Evolutionary conservation across 164 flowering plant species (phyloP).

Genomic region (Stephania cephalantha): DNA sequence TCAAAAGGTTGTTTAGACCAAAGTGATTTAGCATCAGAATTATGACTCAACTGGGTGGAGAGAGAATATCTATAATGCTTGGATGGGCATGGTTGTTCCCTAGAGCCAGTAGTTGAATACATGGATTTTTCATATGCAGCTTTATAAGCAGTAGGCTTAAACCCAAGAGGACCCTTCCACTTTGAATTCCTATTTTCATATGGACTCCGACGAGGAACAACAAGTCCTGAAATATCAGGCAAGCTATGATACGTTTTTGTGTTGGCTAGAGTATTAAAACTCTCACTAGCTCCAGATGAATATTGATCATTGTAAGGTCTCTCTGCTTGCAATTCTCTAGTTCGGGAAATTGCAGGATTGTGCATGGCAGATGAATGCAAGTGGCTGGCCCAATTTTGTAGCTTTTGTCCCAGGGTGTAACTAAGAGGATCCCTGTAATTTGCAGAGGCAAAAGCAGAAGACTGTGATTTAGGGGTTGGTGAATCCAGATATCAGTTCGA

Average conservation of each 20-base stretch:
- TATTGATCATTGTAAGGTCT: conserved; percentile 33
- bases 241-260: conserved; percentile 79
- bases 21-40: conserved; percentile 46
- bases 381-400: conserved; percentile 41
- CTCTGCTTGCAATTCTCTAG: conserved; percentile 41
- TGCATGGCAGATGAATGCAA: conserved; percentile 41
- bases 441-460: conserved; percentile 39
- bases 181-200: conserved; percentile 33
- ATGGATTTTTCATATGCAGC: conserved; percentile 30
- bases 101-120: conserved; percentile 30
- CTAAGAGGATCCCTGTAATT: conserved; percentile 41
- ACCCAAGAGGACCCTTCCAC: conserved; percentile 44
- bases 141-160: conserved; percentile 37
- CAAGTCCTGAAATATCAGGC: conserved; percentile 83
- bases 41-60: conserved; percentile 31
- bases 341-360: conserved; percentile 44
- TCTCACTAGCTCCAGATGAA: conserved; percentile 35
- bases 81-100: conserved; percentile 46
- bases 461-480: conserved; percentile 29
- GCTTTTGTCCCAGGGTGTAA: conserved; percentile 38
- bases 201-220: conserved; percentile 35
- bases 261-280: conserved; percentile 25
- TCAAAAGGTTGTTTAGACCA: conserved; percentile 93
- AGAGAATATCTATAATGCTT: conserved; percentile 46
- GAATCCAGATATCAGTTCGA: conserved; percentile 34